phyloP scores from a whole-genome alignment of 2,329 filamentous ascomycete genomes.

The Alternaria burnsii region DNA sequence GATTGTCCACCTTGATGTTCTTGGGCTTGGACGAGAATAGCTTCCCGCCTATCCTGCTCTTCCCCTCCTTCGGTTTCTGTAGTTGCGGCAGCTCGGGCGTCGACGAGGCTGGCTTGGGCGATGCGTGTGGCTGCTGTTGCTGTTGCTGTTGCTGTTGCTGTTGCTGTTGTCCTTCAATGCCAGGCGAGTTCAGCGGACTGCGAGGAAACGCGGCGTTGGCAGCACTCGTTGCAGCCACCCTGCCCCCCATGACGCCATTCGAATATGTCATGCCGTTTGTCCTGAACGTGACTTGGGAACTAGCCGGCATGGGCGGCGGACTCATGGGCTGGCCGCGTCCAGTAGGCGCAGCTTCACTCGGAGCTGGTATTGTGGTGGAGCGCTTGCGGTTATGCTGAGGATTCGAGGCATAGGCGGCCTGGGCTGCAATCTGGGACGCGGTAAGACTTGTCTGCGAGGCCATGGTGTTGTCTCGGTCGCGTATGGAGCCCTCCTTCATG shows the following conservation, averaged over 20 bases:
- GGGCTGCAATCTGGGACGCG: slow-evolving; percentile 82
- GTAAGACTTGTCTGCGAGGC: slow-evolving; percentile 53
- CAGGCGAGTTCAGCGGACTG: slow-evolving; percentile 61
- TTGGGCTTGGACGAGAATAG: slow-evolving; percentile 77
- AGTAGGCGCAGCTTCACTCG: slow-evolving; percentile 44
- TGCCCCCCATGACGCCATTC: slow-evolving; percentile 68
- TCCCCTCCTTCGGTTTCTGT: slow-evolving; percentile 69
- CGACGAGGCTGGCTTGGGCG: slow-evolving; percentile 43
- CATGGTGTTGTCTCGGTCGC: slow-evolving; percentile 51
- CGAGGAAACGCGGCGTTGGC: slow-evolving; percentile 78
- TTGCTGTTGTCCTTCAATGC: slow-evolving; percentile 35
- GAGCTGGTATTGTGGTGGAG: slow-evolving; percentile 75
- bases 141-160: slow-evolving; percentile 26
- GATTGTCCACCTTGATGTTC: slow-evolving; percentile 76
- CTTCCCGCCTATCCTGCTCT: slow-evolving; percentile 74
- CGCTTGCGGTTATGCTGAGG: slow-evolving; percentile 67
- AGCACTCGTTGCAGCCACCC: slow-evolving; percentile 73
- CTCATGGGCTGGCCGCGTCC: slow-evolving; percentile 60
- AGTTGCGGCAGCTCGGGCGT: slow-evolving; percentile 59
- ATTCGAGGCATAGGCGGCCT: slow-evolving; percentile 76
- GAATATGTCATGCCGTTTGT: slow-evolving; percentile 60
- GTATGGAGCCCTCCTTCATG: slow-evolving; percentile 61
- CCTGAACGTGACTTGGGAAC: slow-evolving; percentile 49
- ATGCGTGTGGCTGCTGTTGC: slow-evolving; percentile 36
- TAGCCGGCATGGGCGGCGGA: slow-evolving; percentile 61